Percentiles rank a stretch among this genome's conserved stretches.
phyloP scores from a whole-genome alignment of 345 rosid genomes.

The Linum trigynum region DNA sequence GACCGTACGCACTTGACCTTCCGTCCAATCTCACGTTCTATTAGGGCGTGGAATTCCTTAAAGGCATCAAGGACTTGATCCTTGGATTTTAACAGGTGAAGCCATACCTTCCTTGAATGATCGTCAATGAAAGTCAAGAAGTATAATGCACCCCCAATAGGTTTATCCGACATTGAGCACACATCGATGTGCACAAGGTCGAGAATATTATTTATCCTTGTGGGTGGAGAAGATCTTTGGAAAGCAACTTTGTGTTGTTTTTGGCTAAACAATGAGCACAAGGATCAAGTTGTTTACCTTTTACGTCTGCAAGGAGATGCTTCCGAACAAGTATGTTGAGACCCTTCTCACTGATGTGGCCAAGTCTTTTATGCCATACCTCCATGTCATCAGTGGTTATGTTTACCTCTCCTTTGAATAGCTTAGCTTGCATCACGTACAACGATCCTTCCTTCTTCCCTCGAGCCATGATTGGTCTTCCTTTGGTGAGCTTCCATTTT shows the following conservation, averaged over 20 bases:
- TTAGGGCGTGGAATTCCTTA: constrained; percentile 2
- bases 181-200: constrained; percentile 1
- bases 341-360: constrained; percentile 1
- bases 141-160: not conserved
- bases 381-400: not conserved
- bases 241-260: too few relatives aligned
- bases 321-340: not conserved
- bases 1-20: not conserved
- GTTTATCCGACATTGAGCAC: not conserved
- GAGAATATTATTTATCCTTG: not conserved
- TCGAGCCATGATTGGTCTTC: not conserved
- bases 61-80: constrained; percentile 7
- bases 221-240: too few relatives aligned
- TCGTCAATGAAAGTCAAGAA: not conserved
- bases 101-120: not conserved
- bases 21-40: not conserved
- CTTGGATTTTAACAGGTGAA: not conserved
- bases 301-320: not conserved
- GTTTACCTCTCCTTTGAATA: not conserved
- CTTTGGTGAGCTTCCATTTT: constrained; percentile 10
- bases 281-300: not conserved
- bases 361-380: constrained; percentile 5
- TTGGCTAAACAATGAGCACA: too few relatives aligned
- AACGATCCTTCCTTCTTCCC: not conserved
- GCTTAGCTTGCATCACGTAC: too few relatives aligned